These are phyloP conservation scores for Russula earlei DNA, from an alignment of 768 basidiomycete genomes.

Conservation along the genomic window DNA sequence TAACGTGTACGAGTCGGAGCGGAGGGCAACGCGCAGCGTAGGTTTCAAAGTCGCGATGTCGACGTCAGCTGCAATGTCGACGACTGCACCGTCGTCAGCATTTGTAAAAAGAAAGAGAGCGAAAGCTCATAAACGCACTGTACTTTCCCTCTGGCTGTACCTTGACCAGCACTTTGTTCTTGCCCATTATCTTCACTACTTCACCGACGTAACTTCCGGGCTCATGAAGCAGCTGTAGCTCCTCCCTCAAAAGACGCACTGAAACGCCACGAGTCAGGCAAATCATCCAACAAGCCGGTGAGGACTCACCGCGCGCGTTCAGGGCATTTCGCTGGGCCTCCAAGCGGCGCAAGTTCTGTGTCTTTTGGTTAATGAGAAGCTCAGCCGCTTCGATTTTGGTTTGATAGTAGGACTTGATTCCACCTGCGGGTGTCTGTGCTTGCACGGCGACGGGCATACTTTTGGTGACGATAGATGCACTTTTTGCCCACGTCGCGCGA, in stretches of 20 bases:
- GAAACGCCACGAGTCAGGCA: not conserved
- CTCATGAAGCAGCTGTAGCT: constrained; percentile 86
- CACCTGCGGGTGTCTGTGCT: constrained; percentile 39
- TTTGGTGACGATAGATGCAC: not conserved
- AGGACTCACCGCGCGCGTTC: constrained; percentile 75
- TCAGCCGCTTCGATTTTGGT: constrained; percentile 94
- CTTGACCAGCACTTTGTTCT: constrained; percentile 97
- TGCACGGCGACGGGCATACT: constrained; percentile 33
- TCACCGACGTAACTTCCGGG: constrained; percentile 98
- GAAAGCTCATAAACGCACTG: constrained; percentile 48
- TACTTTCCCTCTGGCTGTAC: constrained; percentile 99
- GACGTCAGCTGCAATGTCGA: constrained; percentile 86
- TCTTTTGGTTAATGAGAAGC: constrained; percentile 89
- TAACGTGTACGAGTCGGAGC: constrained; percentile 92
- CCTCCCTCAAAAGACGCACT: constrained; percentile 89
- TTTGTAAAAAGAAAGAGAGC: not conserved
- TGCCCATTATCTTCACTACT: constrained; percentile 97
- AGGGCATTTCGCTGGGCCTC: constrained; percentile 97
- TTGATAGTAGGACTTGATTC: constrained; percentile 86
- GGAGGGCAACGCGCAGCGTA: constrained; percentile 86
- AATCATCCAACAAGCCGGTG: not conserved
- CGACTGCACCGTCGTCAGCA: constrained; percentile 46
- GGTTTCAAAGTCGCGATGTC: constrained; percentile 72
- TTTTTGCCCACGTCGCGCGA: not conserved
- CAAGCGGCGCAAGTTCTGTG: constrained; percentile 88